Conservation (phyloP, 2,329 filamentous ascomycete genomes). For the Colletotrichum navitas region DNA sequence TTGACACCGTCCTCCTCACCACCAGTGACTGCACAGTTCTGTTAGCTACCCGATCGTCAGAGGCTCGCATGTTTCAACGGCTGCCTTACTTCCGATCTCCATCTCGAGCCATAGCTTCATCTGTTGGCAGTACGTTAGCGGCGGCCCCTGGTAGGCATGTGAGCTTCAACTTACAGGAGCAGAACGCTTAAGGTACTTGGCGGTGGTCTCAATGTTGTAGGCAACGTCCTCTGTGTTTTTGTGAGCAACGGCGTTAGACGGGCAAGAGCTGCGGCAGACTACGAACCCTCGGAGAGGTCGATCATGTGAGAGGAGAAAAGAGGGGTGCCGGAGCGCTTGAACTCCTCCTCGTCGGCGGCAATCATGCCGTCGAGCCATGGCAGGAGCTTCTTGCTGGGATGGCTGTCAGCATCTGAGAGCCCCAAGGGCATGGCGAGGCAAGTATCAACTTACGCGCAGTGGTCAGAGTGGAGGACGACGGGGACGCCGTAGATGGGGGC, state of each 20-base stretch:
- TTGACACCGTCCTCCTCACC: conserved; percentile 98
- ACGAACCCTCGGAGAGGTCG: conserved; percentile 83
- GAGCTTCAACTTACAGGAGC: conserved; percentile 65
- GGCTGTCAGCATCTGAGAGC: conserved; percentile 8
- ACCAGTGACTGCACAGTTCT: conserved; percentile 78
- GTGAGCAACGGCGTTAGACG: conserved; percentile 1
- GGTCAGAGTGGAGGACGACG: conserved; percentile 95
- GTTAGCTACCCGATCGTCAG: neutral
- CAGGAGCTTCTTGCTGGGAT: conserved; percentile 85
- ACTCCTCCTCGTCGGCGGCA: conserved; percentile 93
- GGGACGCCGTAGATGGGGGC: conserved; percentile 90
- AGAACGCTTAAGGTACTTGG: conserved; percentile 92
- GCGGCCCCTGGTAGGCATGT: too few species aligned
- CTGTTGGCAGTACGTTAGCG: conserved; percentile 10
- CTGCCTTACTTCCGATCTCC: conserved; percentile 67
- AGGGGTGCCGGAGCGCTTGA: conserved; percentile 92
- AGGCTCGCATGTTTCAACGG: neutral
- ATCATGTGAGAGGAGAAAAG: conserved; percentile 99
- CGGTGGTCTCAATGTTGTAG: conserved; percentile 92
- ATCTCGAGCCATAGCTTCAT: conserved; percentile 99
- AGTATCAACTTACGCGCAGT: conserved; percentile 74
- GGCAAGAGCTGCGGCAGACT: neutral
- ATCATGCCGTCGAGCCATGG: conserved; percentile 98
- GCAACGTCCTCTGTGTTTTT: conserved; percentile 72
- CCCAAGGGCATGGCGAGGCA: neutral